Evolutionary conservation across 352 stramenopile species (phyloP).

Genomic region (Phytophthora rubi): DNA sequence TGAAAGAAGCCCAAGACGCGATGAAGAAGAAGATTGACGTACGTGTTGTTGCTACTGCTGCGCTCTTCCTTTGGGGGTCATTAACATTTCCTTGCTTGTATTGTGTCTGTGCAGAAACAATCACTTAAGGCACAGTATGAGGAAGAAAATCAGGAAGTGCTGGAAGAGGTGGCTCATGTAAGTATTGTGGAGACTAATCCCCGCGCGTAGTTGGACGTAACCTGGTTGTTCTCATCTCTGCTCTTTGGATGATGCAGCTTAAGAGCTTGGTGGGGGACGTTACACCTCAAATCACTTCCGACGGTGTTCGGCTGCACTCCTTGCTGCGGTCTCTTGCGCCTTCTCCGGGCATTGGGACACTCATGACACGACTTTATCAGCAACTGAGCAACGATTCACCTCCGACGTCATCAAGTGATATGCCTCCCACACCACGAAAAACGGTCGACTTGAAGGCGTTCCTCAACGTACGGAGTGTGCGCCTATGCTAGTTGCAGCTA

Average conservation of each 20-base stretch:
- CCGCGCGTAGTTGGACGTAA: neutral
- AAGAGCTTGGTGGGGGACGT: conserved; percentile 56
- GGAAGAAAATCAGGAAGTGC: conserved; percentile 60
- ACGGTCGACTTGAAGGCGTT: conserved; percentile 71
- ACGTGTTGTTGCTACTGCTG: conserved; percentile 1
- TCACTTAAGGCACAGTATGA: conserved; percentile 76
- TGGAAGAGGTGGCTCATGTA: conserved; percentile 69
- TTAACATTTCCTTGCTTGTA: neutral
- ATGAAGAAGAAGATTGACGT: conserved; percentile 58
- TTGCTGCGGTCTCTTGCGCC: conserved; percentile 69
- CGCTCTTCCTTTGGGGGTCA: neutral
- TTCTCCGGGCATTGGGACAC: conserved; percentile 60
- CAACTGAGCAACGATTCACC: conserved; percentile 54
- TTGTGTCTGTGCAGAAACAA: conserved; percentile 39
- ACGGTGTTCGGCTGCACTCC: conserved; percentile 62
- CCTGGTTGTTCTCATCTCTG: conserved; percentile 1
- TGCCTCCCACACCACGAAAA: conserved; percentile 47
- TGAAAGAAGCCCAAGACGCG: conserved; percentile 57
- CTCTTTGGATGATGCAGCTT: conserved; percentile 40
- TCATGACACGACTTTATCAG: conserved; percentile 81
- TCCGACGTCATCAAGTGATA: conserved; percentile 11
- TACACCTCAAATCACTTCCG: conserved; percentile 62
- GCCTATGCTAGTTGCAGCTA: neutral
- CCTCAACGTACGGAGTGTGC: conserved; percentile 51
- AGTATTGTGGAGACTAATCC: conserved; percentile 5